A percentile compares a stretch with the other conserved stretches of the same genome.
Evolutionary conservation across 2,329 filamentous ascomycete genomes (phyloP).

Genomic region (Diaporthe sp.): DNA sequence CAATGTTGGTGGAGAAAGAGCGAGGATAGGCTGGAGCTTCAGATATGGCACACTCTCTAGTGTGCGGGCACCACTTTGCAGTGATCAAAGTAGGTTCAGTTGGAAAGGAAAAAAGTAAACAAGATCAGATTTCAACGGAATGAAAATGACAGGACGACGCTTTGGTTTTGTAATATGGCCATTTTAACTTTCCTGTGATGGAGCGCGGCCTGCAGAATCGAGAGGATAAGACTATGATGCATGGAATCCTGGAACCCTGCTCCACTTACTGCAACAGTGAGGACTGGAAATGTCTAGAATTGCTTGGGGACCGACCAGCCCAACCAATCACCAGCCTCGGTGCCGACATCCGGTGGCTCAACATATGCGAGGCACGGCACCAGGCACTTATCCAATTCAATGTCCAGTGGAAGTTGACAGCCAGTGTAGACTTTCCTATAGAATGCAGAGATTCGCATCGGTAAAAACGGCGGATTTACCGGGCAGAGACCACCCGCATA

Average conservation of each 20-base stretch:
- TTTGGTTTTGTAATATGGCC: not conserved
- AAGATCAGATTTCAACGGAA: not conserved
- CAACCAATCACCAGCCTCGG: conserved; percentile 34
- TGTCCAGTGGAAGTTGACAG: not conserved
- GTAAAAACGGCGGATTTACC: too few relatives aligned
- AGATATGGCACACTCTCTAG: not conserved
- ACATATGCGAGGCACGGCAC: too few relatives aligned
- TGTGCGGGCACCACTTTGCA: not conserved
- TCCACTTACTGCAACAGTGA: conserved; percentile 24
- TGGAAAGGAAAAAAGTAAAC: not conserved
- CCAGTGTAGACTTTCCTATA: not conserved
- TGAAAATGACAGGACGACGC: not conserved
- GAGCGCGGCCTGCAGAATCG: conserved; percentile 9
- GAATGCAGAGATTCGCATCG: too few relatives aligned
- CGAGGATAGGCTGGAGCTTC: not conserved
- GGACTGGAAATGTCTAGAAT: conserved; percentile 32
- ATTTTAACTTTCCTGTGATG: conserved; percentile 5
- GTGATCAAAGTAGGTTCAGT: not conserved
- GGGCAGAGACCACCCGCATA: too few relatives aligned
- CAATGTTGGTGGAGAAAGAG: not conserved
- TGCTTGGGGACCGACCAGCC: conserved; percentile 26
- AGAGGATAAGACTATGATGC: conserved; percentile 19
- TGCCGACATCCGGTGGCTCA: conserved; percentile 3
- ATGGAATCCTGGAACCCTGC: conserved; percentile 20
- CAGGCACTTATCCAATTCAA: not conserved